Evolutionary conservation across 495 filamentous ascomycete genomes (phyloP).

Genomic region (Cercophora scortea): DNA sequence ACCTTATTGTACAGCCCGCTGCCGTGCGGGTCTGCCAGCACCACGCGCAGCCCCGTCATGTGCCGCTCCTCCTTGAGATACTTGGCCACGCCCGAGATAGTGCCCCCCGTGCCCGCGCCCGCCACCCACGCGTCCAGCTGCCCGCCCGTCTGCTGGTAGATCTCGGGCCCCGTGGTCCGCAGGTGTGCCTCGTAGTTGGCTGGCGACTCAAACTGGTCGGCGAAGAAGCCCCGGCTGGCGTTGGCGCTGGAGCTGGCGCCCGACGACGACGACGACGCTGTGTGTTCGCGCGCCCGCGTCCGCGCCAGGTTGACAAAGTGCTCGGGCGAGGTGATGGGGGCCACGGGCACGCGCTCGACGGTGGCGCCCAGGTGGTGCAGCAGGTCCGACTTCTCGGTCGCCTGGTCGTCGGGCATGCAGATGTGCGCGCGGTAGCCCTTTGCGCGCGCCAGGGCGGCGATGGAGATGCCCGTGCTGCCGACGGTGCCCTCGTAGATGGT

Average conservation of each 20-base stretch:
- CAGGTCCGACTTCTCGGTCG: conserved; percentile 78
- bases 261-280: conserved; percentile 30
- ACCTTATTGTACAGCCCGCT: conserved; percentile 89
- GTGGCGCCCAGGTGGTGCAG: conserved; percentile 84
- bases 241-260: conserved; percentile 14
- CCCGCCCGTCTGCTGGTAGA: conserved; percentile 69
- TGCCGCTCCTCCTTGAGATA: conserved; percentile 61
- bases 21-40: conserved; percentile 90
- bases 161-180: conserved; percentile 79
- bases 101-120: conserved; percentile 94
- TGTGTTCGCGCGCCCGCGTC: conserved; percentile 64
- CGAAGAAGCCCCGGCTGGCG: conserved; percentile 69
- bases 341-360: conserved; percentile 81
- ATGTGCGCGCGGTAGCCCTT: conserved; percentile 90
- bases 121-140: conserved; percentile 82
- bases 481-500: conserved; percentile 97
- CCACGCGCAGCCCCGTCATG: conserved; percentile 50
- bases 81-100: conserved; percentile 76
- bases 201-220: conserved; percentile 89
- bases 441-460: conserved; percentile 81
- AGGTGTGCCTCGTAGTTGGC: conserved; percentile 85
- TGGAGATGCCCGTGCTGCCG: conserved; percentile 86
- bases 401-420: conserved; percentile 93
- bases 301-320: conserved; percentile 95
- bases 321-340: conserved; percentile 79